These are phyloP conservation scores for Tillandsia leiboldiana DNA, from an alignment of 176 grass and related monocot genomes.

Conservation along the genomic window DNA sequence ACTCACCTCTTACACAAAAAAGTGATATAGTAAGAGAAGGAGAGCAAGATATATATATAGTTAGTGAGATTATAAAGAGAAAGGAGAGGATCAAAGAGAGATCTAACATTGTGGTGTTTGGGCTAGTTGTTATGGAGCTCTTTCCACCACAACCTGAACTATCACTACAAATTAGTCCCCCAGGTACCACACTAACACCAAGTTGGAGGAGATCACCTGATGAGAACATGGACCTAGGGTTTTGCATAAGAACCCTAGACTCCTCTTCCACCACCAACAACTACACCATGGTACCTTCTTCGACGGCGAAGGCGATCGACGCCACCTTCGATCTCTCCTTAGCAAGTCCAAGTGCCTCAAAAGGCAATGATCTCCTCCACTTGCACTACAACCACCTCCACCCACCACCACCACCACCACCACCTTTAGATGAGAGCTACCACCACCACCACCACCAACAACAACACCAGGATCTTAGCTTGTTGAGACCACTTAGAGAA, in stretches of 20 bases:
- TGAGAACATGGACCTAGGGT: conserved; percentile 8
- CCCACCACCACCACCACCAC: too few species aligned
- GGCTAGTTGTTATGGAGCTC: conserved; percentile 3
- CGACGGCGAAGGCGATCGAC: not conserved
- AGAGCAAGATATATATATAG: not conserved
- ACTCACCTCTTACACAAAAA: not conserved
- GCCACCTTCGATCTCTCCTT: conserved; percentile 6
- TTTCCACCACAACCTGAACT: conserved; percentile 10
- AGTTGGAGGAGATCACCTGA: not conserved
- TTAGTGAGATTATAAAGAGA: not conserved
- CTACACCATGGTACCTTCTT: not conserved
- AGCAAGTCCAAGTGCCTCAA: not conserved
- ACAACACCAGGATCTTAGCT: not conserved
- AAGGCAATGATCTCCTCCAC: not conserved
- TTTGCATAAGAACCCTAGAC: not conserved
- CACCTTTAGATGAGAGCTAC: not conserved
- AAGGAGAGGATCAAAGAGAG: not conserved
- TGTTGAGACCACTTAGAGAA: conserved; percentile 13
- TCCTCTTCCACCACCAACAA: conserved; percentile 2
- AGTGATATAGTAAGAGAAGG: not conserved
- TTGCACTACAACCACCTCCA: not conserved
- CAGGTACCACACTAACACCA: not conserved
- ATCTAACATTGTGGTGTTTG: too few species aligned
- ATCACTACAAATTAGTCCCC: conserved; percentile 15
- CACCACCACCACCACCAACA: not conserved